phyloP scores from a whole-genome alignment of 768 basidiomycete species.

The Termitomyces heimii region DNA sequence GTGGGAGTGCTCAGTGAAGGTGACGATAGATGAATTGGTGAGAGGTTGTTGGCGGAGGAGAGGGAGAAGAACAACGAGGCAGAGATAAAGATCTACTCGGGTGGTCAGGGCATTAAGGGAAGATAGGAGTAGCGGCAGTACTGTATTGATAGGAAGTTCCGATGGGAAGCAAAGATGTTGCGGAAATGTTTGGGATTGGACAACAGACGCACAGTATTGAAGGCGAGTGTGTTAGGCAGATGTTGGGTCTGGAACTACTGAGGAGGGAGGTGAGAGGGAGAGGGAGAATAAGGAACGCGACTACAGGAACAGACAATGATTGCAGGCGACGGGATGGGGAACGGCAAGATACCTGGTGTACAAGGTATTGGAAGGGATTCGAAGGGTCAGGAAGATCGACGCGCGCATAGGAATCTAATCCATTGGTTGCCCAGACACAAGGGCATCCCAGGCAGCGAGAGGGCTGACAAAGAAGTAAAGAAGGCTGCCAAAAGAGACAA shows the following conservation, averaged over 20 bases:
- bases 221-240: background rate
- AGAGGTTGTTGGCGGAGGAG: background rate
- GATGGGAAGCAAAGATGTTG: background rate
- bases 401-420: background rate
- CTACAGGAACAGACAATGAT: background rate
- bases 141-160: background rate
- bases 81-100: background rate
- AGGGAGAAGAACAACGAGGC: background rate
- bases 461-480: background rate
- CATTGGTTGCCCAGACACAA: background rate
- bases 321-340: background rate
- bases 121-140: background rate
- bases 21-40: background rate
- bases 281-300: background rate
- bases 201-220: background rate
- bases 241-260: background rate
- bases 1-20: background rate
- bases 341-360: background rate
- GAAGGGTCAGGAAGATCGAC: background rate
- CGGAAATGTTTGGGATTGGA: background rate
- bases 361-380: background rate
- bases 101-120: background rate
- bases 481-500: background rate
- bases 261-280: background rate
- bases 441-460: background rate